Evolutionary conservation across 2,329 filamentous ascomycete species (phyloP).

Genomic region (Exophiala sp.): DNA sequence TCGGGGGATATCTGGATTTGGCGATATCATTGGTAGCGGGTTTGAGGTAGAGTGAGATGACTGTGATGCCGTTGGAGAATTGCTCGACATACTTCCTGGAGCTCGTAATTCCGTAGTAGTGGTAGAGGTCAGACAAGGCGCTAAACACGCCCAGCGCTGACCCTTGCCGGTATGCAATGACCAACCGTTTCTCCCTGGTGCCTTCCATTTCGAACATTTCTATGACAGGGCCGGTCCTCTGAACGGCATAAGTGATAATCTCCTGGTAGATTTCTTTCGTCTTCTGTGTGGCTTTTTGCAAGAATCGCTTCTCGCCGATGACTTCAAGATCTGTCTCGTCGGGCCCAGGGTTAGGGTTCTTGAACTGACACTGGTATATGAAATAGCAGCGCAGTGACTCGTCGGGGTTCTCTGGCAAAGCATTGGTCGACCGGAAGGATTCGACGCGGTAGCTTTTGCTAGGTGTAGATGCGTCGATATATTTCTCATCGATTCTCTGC

Average conservation of each 20-base stretch:
- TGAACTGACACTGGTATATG: slow-evolving; percentile 93
- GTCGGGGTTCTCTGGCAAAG: slow-evolving; percentile 66
- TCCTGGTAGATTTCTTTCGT: slow-evolving; percentile 95
- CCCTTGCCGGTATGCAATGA: slow-evolving; percentile 88
- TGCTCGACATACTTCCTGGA: slow-evolving; percentile 97
- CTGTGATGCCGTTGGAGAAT: slow-evolving; percentile 95
- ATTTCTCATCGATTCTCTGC: slow-evolving; percentile 88
- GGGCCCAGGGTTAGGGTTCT: slow-evolving; percentile 63
- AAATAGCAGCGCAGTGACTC: slow-evolving; percentile 95
- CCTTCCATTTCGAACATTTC: slow-evolving; percentile 95
- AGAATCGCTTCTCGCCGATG: slow-evolving; percentile 87
- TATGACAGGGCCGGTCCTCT: slow-evolving; percentile 85
- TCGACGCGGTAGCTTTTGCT: slow-evolving; percentile 83
- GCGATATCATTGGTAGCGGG: slow-evolving; percentile 58
- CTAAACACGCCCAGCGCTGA: slow-evolving; percentile 93
- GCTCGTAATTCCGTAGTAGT: slow-evolving; percentile 96
- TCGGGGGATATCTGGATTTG: slow-evolving; percentile 60
- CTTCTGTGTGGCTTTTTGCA: slow-evolving; percentile 92
- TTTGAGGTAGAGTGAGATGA: slow-evolving; percentile 91
- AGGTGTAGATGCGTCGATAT: slow-evolving; percentile 71
- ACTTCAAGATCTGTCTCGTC: slow-evolving; percentile 84
- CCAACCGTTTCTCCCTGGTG: slow-evolving; percentile 83
- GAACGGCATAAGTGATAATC: slow-evolving; percentile 79
- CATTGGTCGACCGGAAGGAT: slow-evolving; percentile 87
- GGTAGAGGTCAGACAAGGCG: slow-evolving; percentile 89